Evolutionary conservation across 441 rosid species (phyloP), one percentile per base, ranked within the genome.

Genomic region (Erysimum cheiri): DNA sequence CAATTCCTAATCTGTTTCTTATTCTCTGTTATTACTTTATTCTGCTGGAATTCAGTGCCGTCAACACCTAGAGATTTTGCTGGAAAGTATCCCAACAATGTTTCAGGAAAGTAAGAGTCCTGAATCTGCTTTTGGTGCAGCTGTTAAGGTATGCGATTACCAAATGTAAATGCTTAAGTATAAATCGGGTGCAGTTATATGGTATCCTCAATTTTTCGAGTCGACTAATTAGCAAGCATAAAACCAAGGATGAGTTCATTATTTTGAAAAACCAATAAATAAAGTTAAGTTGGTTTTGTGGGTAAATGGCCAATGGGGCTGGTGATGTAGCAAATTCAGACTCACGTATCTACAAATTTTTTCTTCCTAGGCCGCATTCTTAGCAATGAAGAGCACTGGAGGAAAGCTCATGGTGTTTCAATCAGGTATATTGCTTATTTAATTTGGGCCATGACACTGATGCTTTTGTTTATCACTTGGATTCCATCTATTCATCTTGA

Each of bases 81-180:
- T 96, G 78, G 99, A 96, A 77, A 93, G 87, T 76, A 96, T 93
- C 78, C 99, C 99, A 43, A 78, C 85, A 46, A 91, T 91, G 97
- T 96, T 96, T 81, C 87, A 86, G 81, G 86, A 81, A 78, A 89
- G 84, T 79, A 87, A 76, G 84, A 91, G 85, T 67, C 90, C 96
- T 50, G 99, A 96, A 82, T 96, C 99, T 53, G 92, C 98, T 69
- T 96, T 96, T 82, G 96, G 98, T 81, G 97, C 98, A 61, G 98
- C 97, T 69, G 84, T 91, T 69, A 88, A 89, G 98, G 99, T 90
- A 82, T 77, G 78, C 3, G 26, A 56, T 49, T 67, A 12, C 71
- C 31, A 36, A 75, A 49, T 69, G 28, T 48, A 15, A 56, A 32
- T 64, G 36, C 28, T 41, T 24, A 64, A 58, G 57, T 17, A 49